phyloP scores from a whole-genome alignment of 495 filamentous ascomycete species.

The Lentithecium fluviatile region DNA sequence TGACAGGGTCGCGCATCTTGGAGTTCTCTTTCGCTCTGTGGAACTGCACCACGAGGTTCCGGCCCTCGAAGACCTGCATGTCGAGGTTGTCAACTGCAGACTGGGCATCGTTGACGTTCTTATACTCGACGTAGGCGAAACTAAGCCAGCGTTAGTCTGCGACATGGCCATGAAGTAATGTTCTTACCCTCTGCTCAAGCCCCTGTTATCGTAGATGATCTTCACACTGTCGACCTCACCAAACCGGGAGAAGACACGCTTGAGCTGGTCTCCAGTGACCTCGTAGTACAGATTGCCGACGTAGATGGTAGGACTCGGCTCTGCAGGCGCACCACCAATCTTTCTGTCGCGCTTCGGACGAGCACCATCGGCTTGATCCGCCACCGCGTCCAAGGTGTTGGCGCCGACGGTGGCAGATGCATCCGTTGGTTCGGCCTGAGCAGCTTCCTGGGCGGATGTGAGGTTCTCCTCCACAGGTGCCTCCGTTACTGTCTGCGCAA shows the following conservation, averaged over 20 bases:
- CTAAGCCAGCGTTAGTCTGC: conserved; percentile 48
- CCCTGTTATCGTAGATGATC: conserved; percentile 67
- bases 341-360: not conserved
- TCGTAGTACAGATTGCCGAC: conserved; percentile 88
- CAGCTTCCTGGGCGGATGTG: conserved; percentile 9
- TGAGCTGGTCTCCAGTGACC: conserved; percentile 47
- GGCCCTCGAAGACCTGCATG: conserved; percentile 74
- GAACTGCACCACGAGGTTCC: conserved; percentile 64
- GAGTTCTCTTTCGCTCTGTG: conserved; percentile 22
- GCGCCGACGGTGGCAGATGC: conserved; percentile 6
- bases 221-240: conserved; percentile 48
- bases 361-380: not conserved
- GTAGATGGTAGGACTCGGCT: conserved; percentile 56
- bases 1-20: not conserved
- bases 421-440: conserved; percentile 7
- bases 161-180: conserved; percentile 15
- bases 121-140: conserved; percentile 76
- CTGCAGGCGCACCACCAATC: not conserved
- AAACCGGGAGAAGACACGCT: conserved; percentile 40
- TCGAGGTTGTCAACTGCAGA: conserved; percentile 65
- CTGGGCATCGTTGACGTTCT: conserved; percentile 53
- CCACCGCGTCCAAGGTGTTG: conserved; percentile 13
- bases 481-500: conserved; percentile 30
- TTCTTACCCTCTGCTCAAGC: conserved; percentile 83
- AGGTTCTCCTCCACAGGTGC: conserved; percentile 30